A percentile compares a stretch with the other conserved stretches of the same genome.
These are phyloP conservation scores for Gonapodya sp. DNA, from an alignment of 192 early-diverging fungal species.

Conservation along the genomic window DNA sequence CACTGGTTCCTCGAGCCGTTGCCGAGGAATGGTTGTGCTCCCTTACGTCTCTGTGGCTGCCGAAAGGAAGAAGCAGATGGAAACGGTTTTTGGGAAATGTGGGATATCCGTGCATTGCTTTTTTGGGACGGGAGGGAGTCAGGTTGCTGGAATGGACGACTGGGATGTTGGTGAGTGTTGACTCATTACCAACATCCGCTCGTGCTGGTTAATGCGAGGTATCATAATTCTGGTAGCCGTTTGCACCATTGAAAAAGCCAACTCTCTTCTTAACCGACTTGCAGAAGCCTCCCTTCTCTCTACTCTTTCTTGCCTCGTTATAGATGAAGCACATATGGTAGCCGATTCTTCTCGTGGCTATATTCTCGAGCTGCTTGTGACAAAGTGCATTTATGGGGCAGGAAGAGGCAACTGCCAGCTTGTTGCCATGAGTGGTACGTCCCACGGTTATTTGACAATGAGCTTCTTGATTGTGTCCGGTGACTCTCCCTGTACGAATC, in stretches of 20 bases:
- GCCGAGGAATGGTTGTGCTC: neutral
- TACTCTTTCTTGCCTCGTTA: neutral
- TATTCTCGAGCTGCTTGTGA: neutral
- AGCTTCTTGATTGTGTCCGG: no score
- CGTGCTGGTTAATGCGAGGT: neutral
- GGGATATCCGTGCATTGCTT: neutral
- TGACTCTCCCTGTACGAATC: neutral
- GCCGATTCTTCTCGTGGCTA: neutral
- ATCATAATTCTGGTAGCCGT: neutral
- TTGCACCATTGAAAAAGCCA: neutral
- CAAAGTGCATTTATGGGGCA: neutral
- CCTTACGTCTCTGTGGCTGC: neutral
- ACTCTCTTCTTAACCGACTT: neutral
- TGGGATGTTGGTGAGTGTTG: neutral
- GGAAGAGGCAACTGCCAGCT: neutral
- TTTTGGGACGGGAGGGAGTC: neutral
- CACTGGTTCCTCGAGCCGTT: neutral
- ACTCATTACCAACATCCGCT: neutral
- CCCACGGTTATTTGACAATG: no score
- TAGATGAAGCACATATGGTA: neutral
- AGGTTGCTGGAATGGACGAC: neutral
- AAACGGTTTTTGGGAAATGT: neutral
- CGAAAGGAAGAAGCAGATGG: neutral
- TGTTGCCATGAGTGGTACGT: neutral
- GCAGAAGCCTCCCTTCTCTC: neutral